A percentile compares a stretch with the other conserved stretches of the same genome.
Evolutionary conservation across 202 grass and related monocot genomes (phyloP).

Genomic region (Setaria italica): DNA sequence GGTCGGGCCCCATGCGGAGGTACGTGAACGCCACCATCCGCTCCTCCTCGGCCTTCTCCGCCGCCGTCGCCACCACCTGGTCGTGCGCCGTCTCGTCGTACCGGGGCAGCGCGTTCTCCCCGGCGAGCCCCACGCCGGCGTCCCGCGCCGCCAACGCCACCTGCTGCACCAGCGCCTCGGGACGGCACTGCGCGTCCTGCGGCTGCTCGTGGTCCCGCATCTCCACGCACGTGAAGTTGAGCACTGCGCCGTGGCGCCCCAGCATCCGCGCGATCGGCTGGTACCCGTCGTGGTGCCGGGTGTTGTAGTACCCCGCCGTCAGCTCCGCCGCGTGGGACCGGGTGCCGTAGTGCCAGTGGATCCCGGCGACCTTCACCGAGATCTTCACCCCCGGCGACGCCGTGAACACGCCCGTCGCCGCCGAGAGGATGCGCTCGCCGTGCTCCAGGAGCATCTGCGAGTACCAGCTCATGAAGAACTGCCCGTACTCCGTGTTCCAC

Average conservation of each 20-base stretch:
- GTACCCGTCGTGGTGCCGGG: constrained; percentile 71
- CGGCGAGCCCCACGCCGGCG: constrained; percentile 60
- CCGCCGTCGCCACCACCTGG: constrained; percentile 62
- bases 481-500: constrained; percentile 70
- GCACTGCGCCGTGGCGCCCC: constrained; percentile 66
- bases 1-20: constrained; percentile 67
- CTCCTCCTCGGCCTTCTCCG: constrained; percentile 40
- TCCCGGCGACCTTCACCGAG: constrained; percentile 84
- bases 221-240: constrained; percentile 94
- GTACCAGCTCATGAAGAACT: constrained; percentile 95
- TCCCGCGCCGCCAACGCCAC: constrained; percentile 60
- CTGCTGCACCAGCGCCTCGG: constrained; percentile 73
- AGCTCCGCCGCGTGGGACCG: constrained; percentile 82
- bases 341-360: constrained; percentile 94
- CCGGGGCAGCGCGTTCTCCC: constrained; percentile 80
- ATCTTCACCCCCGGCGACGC: constrained; percentile 46
- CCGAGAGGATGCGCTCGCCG: constrained; percentile 74
- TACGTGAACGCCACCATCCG: constrained; percentile 90
- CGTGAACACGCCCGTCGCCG: constrained; percentile 55
- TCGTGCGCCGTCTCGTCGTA: constrained; percentile 82
- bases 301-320: constrained; percentile 89
- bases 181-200: constrained; percentile 64
- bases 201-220: constrained; percentile 90
- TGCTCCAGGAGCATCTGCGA: constrained; percentile 80
- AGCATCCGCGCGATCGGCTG: constrained; percentile 64